phyloP scores from a whole-genome alignment of 768 basidiomycete genomes.

The Amanita exitialis region DNA sequence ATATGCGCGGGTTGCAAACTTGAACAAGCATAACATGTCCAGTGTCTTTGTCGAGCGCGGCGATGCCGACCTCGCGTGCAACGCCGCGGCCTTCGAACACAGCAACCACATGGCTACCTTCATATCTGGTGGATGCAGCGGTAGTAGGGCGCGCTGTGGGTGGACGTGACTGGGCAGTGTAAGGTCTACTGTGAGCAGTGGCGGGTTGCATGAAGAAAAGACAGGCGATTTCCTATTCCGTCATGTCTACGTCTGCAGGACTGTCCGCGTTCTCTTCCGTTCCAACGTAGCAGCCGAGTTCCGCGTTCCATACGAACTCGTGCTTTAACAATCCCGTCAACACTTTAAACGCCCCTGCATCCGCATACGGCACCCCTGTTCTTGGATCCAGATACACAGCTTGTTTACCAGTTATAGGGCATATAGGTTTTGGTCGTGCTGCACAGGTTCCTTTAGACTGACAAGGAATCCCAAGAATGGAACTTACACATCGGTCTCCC shows the following conservation, averaged over 20 bases:
- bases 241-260: slow-evolving; percentile 1
- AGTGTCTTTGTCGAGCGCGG: slow-evolving; percentile 73
- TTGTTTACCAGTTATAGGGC: slow-evolving; percentile 69
- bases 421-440: slow-evolving; percentile 60
- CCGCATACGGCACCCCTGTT: slow-evolving; percentile 72
- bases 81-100: slow-evolving; percentile 71
- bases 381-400: slow-evolving; percentile 78
- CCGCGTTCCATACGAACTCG: slow-evolving; percentile 58
- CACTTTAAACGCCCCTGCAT: slow-evolving; percentile 50
- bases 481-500: slow-evolving; percentile 52
- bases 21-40: slow-evolving; percentile 72
- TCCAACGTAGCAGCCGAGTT: slow-evolving; percentile 32
- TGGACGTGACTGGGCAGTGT: slow-evolving; percentile 51
- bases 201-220: neutral
- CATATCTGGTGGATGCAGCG: slow-evolving; percentile 44
- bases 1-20: slow-evolving; percentile 26
- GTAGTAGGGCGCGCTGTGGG: slow-evolving; percentile 49
- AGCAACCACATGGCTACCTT: slow-evolving; percentile 56
- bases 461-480: neutral
- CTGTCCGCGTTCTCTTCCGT: slow-evolving; percentile 12
- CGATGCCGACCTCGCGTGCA: slow-evolving; percentile 79
- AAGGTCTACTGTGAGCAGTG: slow-evolving; percentile 23
- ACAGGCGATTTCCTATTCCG: slow-evolving; percentile 1
- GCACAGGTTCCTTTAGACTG: neutral
- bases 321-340: slow-evolving; percentile 55